Percentiles rank a stretch among this genome's conserved stretches.
Conservation (phyloP, 2,329 filamentous ascomycete genomes). For the Biscogniauxia sp. region DNA sequence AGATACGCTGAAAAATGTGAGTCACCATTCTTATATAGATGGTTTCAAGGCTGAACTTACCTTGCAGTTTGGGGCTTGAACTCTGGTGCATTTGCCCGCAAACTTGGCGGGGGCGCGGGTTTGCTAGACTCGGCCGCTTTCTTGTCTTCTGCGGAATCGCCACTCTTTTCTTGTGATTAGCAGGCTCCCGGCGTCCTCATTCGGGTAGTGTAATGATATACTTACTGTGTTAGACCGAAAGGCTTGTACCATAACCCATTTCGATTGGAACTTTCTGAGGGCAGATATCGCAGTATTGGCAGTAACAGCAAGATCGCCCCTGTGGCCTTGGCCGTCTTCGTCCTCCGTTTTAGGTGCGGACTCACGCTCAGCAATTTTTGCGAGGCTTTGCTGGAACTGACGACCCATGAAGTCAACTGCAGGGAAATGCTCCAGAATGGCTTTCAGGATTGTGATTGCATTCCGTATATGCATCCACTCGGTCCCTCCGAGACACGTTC, state of each 20-base stretch:
- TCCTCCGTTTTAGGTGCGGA: constrained; percentile 45
- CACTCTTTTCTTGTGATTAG: constrained; percentile 42
- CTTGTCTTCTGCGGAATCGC: constrained; percentile 37
- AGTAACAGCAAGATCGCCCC: constrained; percentile 73
- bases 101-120: constrained; percentile 35
- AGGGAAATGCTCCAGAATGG: constrained; percentile 78
- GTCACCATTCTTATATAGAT: constrained; percentile 7
- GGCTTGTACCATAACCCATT: constrained; percentile 72
- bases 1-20: constrained; percentile 20
- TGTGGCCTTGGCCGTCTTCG: constrained; percentile 54
- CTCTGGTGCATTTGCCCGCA: constrained; percentile 59
- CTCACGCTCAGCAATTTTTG: constrained; percentile 64
- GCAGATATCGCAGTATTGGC: constrained; percentile 70
- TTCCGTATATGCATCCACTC: constrained; percentile 99
- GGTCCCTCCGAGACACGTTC: constrained; percentile 73
- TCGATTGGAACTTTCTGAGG: constrained; percentile 62
- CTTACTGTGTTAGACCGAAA: constrained; percentile 66
- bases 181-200: constrained; percentile 10
- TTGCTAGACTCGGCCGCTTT: constrained; percentile 36
- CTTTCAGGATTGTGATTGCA: constrained; percentile 84
- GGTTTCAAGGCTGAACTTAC: constrained; percentile 24
- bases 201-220: constrained; percentile 5
- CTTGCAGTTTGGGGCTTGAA: constrained; percentile 56
- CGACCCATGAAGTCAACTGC: constrained; percentile 84
- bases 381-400: constrained; percentile 61